Evolutionary conservation across 306 rosid species (phyloP), one percentile per base, ranked within the genome.

Genomic region (Castanospermum australe): DNA sequence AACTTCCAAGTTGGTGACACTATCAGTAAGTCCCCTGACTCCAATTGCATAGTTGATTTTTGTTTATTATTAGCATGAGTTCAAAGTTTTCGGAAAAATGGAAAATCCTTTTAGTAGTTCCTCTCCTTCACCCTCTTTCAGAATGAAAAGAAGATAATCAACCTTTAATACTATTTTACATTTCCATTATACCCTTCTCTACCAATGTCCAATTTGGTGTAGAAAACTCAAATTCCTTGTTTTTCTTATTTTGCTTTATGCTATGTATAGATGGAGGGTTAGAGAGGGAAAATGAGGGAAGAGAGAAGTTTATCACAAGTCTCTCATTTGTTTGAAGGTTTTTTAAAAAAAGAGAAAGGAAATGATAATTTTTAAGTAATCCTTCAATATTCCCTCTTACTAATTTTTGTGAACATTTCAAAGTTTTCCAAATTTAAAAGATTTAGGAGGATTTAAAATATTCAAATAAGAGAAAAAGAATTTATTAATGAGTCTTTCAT

Each of bases 1-100:
- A 88, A 81, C 78, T 91, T 95, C 85, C 75, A 81, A 61, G 59
- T 84, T 65, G 99, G 94, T 83, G 97, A 95, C 48, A 77, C 90
- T 67, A 87, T 95, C 79, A 76, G 99, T 95, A 84, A 88, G 94
- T 86, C 73, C 55, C 13, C 6, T 14, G 14, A 59, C 15, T 30
- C 63, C 60, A 73, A 51, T 81, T 72, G 35, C 64, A 67, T 65
- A 60, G 2, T 25, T 83, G 39, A 0, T 41, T 79, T 68, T 25
- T 42, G 10, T 78, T 72, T 28, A 13, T 76, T 4, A 6, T 60
- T 73, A 44, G 51, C 8, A 71, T 42, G 8, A 17, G 73, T 42
- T 60, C 55, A 60, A 5, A 18, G 1, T 28, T 66, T 45, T 60
- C 70, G 45, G 50, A 44, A 63, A 69, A 60, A 11, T 24, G 79